These are phyloP conservation scores for Pseudocercospora cruenta DNA, from an alignment of 2,329 filamentous ascomycete genomes.

Conservation along the genomic window DNA sequence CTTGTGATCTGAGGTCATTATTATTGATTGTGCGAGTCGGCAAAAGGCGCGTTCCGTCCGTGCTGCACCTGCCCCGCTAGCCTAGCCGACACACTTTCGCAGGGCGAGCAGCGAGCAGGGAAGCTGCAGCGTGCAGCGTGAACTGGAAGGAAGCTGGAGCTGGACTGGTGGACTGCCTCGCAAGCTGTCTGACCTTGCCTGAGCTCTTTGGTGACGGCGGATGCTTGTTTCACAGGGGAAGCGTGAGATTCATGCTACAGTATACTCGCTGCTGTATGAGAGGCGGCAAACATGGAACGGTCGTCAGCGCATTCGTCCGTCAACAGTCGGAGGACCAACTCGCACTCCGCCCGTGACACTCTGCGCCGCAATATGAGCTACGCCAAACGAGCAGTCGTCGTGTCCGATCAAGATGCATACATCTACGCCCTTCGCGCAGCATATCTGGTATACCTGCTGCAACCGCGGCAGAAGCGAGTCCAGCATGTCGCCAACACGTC, in stretches of 20 bases:
- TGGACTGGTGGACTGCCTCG: background rate
- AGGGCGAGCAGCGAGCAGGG: background rate
- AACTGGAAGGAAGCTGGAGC: background rate
- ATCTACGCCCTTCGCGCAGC: conserved; percentile 87
- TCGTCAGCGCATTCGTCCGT: conserved; percentile 37
- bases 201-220: background rate
- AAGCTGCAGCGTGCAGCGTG: background rate
- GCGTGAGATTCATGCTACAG: background rate
- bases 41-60: background rate
- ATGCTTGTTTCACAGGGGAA: background rate
- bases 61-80: conserved; percentile 1
- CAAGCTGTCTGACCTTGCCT: background rate
- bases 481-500: conserved; percentile 73
- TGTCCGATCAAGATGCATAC: conserved; percentile 76
- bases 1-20: conserved; percentile 5
- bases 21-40: background rate
- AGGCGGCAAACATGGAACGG: conserved; percentile 26
- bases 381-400: conserved; percentile 33
- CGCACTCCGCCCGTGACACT: conserved; percentile 45
- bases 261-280: background rate
- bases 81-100: background rate
- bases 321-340: conserved; percentile 47
- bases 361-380: conserved; percentile 45
- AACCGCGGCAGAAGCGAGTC: conserved; percentile 85
- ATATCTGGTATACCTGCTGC: conserved; percentile 89